phyloP scores from a whole-genome alignment of 202 grass and related monocot genomes.

The Eragrostis tef region DNA sequence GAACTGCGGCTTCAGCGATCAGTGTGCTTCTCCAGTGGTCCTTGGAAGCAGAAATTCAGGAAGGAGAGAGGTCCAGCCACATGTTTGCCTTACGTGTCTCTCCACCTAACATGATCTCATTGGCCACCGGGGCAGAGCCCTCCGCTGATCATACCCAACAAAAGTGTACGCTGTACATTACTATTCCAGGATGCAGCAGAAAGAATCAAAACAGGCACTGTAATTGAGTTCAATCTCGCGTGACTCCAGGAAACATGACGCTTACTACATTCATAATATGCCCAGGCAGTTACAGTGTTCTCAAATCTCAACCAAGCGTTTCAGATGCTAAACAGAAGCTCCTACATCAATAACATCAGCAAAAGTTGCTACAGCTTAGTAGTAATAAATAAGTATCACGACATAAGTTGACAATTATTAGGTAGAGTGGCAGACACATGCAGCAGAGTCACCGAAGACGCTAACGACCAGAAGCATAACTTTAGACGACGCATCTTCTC shows the following conservation, averaged over 20 bases:
- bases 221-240: too few relatives aligned
- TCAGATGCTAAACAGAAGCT: background rate
- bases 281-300: background rate
- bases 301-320: background rate
- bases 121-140: background rate
- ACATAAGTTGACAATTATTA: background rate
- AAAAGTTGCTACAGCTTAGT: background rate
- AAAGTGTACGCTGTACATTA: background rate
- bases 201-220: too few relatives aligned
- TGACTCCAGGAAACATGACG: too few relatives aligned
- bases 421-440: too few relatives aligned
- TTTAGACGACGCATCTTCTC: slow-evolving; percentile 34
- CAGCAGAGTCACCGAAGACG: slow-evolving; percentile 13
- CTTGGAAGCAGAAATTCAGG: background rate
- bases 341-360: background rate
- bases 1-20: background rate
- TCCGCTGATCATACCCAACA: background rate
- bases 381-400: slow-evolving; percentile 1
- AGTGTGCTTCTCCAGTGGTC: background rate
- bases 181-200: background rate
- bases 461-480: slow-evolving; percentile 38
- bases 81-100: background rate
- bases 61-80: background rate
- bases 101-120: background rate
- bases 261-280: background rate